Conservation (phyloP, 1,284 basidiomycete species). For the Tranzscheliella williamsii region DNA sequence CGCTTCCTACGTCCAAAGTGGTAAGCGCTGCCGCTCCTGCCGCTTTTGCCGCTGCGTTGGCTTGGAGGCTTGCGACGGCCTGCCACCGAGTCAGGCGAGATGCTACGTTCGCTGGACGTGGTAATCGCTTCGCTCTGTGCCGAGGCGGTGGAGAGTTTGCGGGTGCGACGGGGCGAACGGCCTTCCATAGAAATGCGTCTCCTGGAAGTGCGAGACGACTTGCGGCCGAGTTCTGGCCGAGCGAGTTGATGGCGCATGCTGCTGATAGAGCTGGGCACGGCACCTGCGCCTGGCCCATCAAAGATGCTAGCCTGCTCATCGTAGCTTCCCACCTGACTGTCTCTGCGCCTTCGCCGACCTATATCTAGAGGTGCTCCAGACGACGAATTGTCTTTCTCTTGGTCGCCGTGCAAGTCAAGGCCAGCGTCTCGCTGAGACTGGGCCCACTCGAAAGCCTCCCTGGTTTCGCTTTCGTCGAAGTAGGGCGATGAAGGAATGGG, state of each 20-base stretch:
- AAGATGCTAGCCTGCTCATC: slow-evolving; percentile 55
- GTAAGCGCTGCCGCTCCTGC: slow-evolving; percentile 40
- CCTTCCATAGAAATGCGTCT: slow-evolving; percentile 49
- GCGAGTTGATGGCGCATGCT: slow-evolving; percentile 44
- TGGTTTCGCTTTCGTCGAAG: slow-evolving; percentile 54
- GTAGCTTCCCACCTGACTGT: slow-evolving; percentile 59
- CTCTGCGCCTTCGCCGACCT: slow-evolving; percentile 35
- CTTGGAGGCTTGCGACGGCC: slow-evolving; percentile 35
- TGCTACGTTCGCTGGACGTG: slow-evolving; percentile 27
- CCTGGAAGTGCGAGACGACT: slow-evolving; percentile 43
- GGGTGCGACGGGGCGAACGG: slow-evolving; percentile 30
- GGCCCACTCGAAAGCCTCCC: slow-evolving; percentile 52
- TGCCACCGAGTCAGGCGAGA: slow-evolving; percentile 31
- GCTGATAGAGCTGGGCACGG: slow-evolving; percentile 54
- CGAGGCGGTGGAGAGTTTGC: slow-evolving; percentile 29
- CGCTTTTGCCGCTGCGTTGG: slow-evolving; percentile 35
- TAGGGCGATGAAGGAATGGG: slow-evolving; percentile 48
- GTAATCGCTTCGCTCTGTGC: slow-evolving; percentile 36
- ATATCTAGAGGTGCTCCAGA: slow-evolving; percentile 9
- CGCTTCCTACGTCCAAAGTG: slow-evolving; percentile 37
- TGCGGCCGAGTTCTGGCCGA: slow-evolving; percentile 41
- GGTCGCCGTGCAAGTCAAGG: slow-evolving; percentile 1
- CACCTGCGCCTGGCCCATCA: slow-evolving; percentile 56
- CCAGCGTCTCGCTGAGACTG: slow-evolving; percentile 12
- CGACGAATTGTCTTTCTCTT: not conserved